These are phyloP conservation scores for Achlya hypogyna DNA, from an alignment of 352 stramenopile species.

Conservation along the genomic window DNA sequence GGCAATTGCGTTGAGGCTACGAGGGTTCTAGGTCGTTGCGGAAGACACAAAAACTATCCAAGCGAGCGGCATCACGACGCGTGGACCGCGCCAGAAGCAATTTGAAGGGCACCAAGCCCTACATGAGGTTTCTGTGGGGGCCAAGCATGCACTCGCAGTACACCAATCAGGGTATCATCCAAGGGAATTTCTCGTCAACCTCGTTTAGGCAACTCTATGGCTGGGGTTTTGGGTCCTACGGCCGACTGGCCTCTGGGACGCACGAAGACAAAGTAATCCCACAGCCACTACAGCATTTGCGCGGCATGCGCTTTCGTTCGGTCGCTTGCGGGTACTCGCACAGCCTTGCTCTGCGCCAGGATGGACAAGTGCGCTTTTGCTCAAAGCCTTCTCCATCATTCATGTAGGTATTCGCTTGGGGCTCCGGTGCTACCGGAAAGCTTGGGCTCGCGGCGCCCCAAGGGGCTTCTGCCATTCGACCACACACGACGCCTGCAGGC, in stretches of 20 bases:
- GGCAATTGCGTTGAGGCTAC: neutral
- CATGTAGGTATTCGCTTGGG: conserved; percentile 53
- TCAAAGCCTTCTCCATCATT: neutral
- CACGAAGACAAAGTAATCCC: conserved; percentile 43
- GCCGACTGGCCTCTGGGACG: conserved; percentile 32
- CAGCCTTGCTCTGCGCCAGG: conserved; percentile 49
- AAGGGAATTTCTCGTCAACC: neutral
- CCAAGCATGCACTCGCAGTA: conserved; percentile 55
- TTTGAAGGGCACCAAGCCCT: conserved; percentile 49
- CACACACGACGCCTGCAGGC: conserved; percentile 10
- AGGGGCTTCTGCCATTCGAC: neutral
- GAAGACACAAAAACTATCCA: neutral
- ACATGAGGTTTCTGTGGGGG: conserved; percentile 47
- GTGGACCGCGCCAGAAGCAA: conserved; percentile 31
- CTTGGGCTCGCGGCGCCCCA: conserved; percentile 39
- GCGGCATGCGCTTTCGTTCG: conserved; percentile 37
- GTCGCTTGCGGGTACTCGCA: conserved; percentile 61
- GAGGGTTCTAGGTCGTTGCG: conserved; percentile 4
- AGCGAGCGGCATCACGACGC: conserved; percentile 43
- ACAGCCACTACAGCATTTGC: conserved; percentile 34
- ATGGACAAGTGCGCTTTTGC: conserved; percentile 26
- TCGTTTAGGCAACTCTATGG: conserved; percentile 34
- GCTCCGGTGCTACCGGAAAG: conserved; percentile 60
- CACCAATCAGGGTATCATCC: conserved; percentile 35
- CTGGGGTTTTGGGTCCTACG: conserved; percentile 66